A percentile compares a stretch with the other conserved stretches of the same genome.
These are phyloP conservation scores for Penicillium pulvis DNA, from an alignment of 495 filamentous ascomycete genomes.

Conservation along the genomic window DNA sequence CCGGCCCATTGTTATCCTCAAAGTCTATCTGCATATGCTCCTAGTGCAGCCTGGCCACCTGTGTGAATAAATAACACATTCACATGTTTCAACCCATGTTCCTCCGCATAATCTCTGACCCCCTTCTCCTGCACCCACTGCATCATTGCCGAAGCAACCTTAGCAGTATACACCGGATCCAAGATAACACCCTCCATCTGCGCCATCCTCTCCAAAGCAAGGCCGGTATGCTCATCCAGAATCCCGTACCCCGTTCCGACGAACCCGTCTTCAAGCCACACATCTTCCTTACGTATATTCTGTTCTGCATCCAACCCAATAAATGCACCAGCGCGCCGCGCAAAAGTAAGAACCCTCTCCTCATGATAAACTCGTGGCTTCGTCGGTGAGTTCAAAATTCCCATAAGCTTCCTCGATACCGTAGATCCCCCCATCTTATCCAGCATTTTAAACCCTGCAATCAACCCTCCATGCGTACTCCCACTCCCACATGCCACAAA, in stretches of 20 bases:
- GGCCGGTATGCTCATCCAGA: conserved; percentile 29
- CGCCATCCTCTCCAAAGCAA: conserved; percentile 28
- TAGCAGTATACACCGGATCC: conserved; percentile 45
- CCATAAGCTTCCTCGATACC: conserved; percentile 29
- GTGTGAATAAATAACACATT: conserved; percentile 47
- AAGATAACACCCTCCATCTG: conserved; percentile 33
- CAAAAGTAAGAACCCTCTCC: conserved; percentile 36
- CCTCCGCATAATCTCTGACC: conserved; percentile 15
- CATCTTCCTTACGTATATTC: conserved; percentile 33
- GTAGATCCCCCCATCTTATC: conserved; percentile 19
- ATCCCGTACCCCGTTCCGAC: conserved; percentile 38
- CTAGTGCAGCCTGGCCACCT: conserved; percentile 40
- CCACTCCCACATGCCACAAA: conserved; percentile 46
- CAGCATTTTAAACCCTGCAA: conserved; percentile 42
- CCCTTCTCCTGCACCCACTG: conserved; percentile 31
- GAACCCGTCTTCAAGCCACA: conserved; percentile 40
- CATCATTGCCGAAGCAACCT: conserved; percentile 36
- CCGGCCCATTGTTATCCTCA: conserved; percentile 9
- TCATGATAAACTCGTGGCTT: conserved; percentile 32
- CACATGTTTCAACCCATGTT: conserved; percentile 14
- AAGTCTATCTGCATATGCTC: conserved; percentile 34
- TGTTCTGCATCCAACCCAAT: conserved; percentile 32
- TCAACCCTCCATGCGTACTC: conserved; percentile 40
- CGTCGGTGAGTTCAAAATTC: conserved; percentile 40
- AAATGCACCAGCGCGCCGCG: conserved; percentile 27